Evolutionary conservation across 345 rosid genomes (phyloP), one percentile per base, ranked within the genome.

Genomic region (Raphanus raphanistrum): DNA sequence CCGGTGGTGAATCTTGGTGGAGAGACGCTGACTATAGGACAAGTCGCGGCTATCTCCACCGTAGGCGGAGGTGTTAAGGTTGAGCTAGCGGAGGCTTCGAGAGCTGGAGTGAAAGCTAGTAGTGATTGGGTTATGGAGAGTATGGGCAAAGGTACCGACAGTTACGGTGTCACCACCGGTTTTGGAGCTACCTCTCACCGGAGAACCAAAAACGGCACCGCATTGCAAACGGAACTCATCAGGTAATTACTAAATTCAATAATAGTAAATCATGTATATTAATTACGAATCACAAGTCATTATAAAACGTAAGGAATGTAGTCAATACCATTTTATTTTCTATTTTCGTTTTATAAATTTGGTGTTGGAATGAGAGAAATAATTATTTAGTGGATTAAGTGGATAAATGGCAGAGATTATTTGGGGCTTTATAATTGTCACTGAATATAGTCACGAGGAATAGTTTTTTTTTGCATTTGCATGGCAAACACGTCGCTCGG

Each of bases 91-190:
- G 93, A 89, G 80, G 33, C 55, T 8, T 78, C 93, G 6, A 79
- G 92, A 21, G 80, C 84, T 6, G 87, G 83, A 0, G 93, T 91
- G 1, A 73, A 91, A 82, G 92, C 93, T 25, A 91, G 96, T 70
- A 88, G 90, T 27, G 92, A 88, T n/a, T 89, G 92, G 96, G 89
- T 91, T 36, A 81, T 91, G 89, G 93, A 91, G 28, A 87, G 92
- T 50, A 86, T 89, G 97, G 80, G 33, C 1, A 88, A 84, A 48
- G 93, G 92, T 2, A 87, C 88, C 6, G 96, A 89, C 63, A 86
- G 90, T 63, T 88, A 88, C 63, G 96, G 96, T 16, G 79, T 91
- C n/a, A 91, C 93, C 50, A 90, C 96, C 31, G 96, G 96, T 4
- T 89, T 90, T 45, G 96, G 92, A 31, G 92, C 86, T 16, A 91